phyloP scores from a whole-genome alignment of 169 alveolate species.

The Toxoplasma gondii region DNA sequence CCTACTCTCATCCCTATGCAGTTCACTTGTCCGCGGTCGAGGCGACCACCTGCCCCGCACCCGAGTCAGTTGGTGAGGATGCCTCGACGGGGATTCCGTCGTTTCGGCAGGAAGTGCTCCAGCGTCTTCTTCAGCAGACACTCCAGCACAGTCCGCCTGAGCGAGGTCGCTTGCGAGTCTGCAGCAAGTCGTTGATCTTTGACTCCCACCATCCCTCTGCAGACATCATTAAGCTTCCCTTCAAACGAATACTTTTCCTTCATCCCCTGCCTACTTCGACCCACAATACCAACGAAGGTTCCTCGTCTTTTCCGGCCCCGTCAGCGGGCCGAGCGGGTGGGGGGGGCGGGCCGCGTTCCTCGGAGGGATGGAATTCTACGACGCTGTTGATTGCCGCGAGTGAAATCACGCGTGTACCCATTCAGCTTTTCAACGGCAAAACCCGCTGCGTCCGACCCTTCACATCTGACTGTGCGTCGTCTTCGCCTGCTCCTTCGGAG shows the following conservation, averaged over 20 bases:
- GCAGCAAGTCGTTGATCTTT: constrained; percentile 43
- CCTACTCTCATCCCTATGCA: constrained; percentile 29
- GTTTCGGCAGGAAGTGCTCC: not conserved
- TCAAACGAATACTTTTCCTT: constrained; percentile 25
- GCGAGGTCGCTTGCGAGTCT: constrained; percentile 52
- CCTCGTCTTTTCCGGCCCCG: not conserved
- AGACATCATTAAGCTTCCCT: constrained; percentile 10
- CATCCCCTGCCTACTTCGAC: not conserved
- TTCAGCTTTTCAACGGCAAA: constrained; percentile 13
- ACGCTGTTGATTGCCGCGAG: constrained; percentile 2
- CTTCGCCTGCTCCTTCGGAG: not conserved
- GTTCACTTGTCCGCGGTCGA: constrained; percentile 3
- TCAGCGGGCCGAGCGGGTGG: not conserved
- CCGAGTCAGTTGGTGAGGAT: not conserved
- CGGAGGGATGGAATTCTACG: not conserved
- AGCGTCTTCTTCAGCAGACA: constrained; percentile 30
- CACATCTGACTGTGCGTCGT: not conserved
- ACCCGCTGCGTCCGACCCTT: constrained; percentile 55
- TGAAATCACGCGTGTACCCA: constrained; percentile 32
- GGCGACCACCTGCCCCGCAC: constrained; percentile 25
- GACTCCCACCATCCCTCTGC: constrained; percentile 47
- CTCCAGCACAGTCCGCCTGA: constrained; percentile 5
- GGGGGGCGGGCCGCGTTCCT: not conserved
- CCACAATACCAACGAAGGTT: not conserved
- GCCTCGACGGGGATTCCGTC: not conserved